Conservation (phyloP, 2,329 filamentous ascomycete species). For the Trichoderma oligosporum region DNA sequence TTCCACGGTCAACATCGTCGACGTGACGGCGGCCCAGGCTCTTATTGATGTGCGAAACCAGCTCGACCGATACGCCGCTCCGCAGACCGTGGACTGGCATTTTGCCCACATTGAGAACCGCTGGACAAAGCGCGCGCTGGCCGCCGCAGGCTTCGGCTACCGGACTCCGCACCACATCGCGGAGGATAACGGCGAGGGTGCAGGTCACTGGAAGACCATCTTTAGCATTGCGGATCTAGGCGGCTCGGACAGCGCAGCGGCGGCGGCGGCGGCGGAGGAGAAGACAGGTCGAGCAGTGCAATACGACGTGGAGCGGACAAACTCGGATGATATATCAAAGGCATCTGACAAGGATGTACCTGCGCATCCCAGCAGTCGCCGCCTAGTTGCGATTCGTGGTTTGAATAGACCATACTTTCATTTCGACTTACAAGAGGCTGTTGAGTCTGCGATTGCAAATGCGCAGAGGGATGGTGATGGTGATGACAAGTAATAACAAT, state of each 20-base stretch:
- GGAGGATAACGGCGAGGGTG: conserved; percentile 23
- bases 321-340: conserved; percentile 24
- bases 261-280: conserved; percentile 59
- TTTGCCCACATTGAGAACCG: conserved; percentile 51
- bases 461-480: conserved; percentile 25
- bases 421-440: conserved; percentile 47
- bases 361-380: conserved; percentile 29
- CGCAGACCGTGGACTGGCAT: conserved; percentile 46
- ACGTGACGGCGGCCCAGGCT: conserved; percentile 52
- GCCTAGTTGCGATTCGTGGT: conserved; percentile 40
- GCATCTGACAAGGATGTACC: conserved; percentile 30
- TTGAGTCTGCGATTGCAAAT: conserved; percentile 42
- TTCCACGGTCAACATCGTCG: conserved; percentile 52
- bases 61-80: conserved; percentile 48
- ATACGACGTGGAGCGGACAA: conserved; percentile 31
- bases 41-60: conserved; percentile 53
- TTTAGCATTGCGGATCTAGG: conserved; percentile 89
- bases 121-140: conserved; percentile 55
- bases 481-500: background rate
- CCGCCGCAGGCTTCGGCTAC: conserved; percentile 51
- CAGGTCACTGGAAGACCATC: conserved; percentile 62
- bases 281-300: conserved; percentile 32
- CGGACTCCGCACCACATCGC: conserved; percentile 30
- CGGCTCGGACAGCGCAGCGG: conserved; percentile 60
- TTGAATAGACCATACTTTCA: conserved; percentile 52